phyloP scores from a whole-genome alignment of 2,329 filamentous ascomycete species.

The Penicillium sp. region DNA sequence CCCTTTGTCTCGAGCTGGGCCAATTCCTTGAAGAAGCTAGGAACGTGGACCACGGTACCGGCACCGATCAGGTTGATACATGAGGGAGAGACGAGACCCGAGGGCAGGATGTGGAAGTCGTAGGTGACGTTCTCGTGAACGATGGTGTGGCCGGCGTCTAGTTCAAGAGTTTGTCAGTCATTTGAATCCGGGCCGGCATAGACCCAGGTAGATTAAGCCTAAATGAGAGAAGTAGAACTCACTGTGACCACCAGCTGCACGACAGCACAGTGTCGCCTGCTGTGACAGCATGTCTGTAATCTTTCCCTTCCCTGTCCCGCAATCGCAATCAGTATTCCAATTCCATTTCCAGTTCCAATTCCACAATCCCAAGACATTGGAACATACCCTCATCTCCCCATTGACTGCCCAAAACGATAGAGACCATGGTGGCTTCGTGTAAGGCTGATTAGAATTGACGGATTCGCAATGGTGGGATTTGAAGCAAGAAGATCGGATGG shows the following conservation, averaged over 20 bases:
- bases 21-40: constrained; percentile 48
- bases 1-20: constrained; percentile 43
- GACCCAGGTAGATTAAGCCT: not conserved
- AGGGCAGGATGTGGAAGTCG: constrained; percentile 49
- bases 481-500: constrained; percentile 19
- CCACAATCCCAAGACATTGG: not conserved
- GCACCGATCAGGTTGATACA: constrained; percentile 47
- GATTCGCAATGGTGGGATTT: constrained; percentile 11
- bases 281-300: constrained; percentile 47
- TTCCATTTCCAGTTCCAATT: not conserved
- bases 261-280: constrained; percentile 42
- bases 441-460: constrained; percentile 2
- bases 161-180: constrained; percentile 9
- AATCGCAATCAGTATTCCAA: constrained; percentile 4
- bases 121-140: constrained; percentile 46
- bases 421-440: constrained; percentile 31
- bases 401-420: constrained; percentile 46
- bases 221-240: constrained; percentile 18
- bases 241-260: constrained; percentile 47
- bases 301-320: constrained; percentile 43
- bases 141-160: constrained; percentile 47
- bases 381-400: constrained; percentile 47
- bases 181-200: not conserved
- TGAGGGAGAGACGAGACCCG: constrained; percentile 42
- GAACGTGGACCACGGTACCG: constrained; percentile 46